These are phyloP conservation scores for Orbilia oligospora DNA, from an alignment of 2,329 filamentous ascomycete genomes.

Conservation along the genomic window DNA sequence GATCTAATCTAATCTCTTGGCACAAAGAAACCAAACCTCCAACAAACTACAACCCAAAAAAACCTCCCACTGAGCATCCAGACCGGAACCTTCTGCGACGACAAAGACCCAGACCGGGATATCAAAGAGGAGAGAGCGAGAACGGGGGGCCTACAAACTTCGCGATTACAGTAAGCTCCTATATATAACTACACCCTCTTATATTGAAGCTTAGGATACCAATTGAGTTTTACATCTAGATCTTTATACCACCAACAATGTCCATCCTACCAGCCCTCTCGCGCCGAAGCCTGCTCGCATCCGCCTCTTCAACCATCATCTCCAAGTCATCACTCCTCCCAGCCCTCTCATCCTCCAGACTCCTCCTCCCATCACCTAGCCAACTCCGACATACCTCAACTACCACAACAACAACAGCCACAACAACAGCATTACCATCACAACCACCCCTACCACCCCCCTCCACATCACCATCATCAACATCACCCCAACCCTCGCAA, in stretches of 20 bases:
- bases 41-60: conserved; percentile 40
- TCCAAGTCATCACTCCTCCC: conserved; percentile 70
- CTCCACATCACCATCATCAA: conserved; percentile 9
- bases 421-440: conserved; percentile 7
- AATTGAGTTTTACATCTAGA: background rate
- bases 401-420: conserved; percentile 36
- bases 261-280: conserved; percentile 46
- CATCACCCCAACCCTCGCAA: background rate
- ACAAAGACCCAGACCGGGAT: background rate
- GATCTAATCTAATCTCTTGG: conserved; percentile 51
- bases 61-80: background rate
- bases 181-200: background rate
- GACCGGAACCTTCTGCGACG: background rate
- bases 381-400: conserved; percentile 55
- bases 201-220: background rate
- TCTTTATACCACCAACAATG: background rate
- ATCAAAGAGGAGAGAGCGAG: background rate
- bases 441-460: conserved; percentile 27
- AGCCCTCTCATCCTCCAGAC: conserved; percentile 66
- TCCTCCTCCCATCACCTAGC: conserved; percentile 37
- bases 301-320: conserved; percentile 62
- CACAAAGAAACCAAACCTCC: conserved; percentile 21
- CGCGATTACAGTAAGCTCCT: conserved; percentile 9
- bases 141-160: background rate
- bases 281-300: conserved; percentile 28